Evolutionary conservation across 2,329 filamentous ascomycete species (phyloP), one percentile per base, ranked within the genome.

Genomic region (Coniochaeta prunicola): DNA sequence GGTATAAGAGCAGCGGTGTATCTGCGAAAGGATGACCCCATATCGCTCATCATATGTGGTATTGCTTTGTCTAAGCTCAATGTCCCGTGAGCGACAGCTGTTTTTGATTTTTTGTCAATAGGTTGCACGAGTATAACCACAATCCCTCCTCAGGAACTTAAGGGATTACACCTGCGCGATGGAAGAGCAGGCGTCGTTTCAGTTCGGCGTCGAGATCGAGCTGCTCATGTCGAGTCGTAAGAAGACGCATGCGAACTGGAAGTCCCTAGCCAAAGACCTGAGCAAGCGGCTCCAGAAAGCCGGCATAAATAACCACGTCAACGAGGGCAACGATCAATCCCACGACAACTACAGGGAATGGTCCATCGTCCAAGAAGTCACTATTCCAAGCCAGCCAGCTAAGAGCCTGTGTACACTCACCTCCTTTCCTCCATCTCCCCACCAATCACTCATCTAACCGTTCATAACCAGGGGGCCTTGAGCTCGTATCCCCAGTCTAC

Each of bases 141-240:
- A n/a, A n/a, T n/a, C n/a, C n/a, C n/a, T n/a, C n/a, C n/a, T n/a
- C n/a, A n/a, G n/a, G n/a, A n/a, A 34, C 31, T 8, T 34, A 34
- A 13, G 7, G 7, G 7, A 7, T 13, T 7, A 13, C 31, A 34
- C 31, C 13, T 13, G 9, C 57, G 34, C 42, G 4, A 57, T 59
- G 59, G 31, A 54, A 10, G 55, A 42, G 15, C 58, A 59, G 24
- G 55, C 55, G 24, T 59, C 60, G 2, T 63, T 69, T 38, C 63
- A 64, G 33, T 76, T 75, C 54, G 73, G 73, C 21, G 60, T 76
- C 21, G 73, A 76, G 62, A 66, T 76, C 24, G 73, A 76, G 63
- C 64, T 76, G 3, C 68, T 74, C 6, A 63, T 76, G 3, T 67
- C 64, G 12, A 66, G 69, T 59, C 67, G 66, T 53, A 70, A 70